Percentiles rank a stretch among this genome's conserved stretches.
Evolutionary conservation across 352 stramenopile genomes (phyloP).

Genomic region (Aphanomyces cochlioides): DNA sequence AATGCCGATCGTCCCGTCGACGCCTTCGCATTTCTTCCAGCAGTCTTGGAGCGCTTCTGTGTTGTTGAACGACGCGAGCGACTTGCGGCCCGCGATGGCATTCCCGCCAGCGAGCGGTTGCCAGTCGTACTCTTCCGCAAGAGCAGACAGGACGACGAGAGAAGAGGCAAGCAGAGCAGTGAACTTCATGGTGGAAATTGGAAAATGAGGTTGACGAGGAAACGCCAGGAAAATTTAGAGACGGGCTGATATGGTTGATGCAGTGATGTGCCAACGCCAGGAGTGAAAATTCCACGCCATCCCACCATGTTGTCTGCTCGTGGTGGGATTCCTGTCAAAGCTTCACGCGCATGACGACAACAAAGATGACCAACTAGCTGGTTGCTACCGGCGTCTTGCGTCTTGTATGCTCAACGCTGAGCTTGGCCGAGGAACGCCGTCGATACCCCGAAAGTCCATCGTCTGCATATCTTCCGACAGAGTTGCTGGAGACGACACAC

Average conservation of each 20-base stretch:
- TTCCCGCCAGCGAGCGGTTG: not conserved
- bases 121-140: not conserved
- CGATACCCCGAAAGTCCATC: no score
- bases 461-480: no score
- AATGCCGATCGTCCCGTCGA: not conserved
- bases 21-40: not conserved
- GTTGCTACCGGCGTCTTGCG: no score
- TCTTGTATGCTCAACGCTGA: no score
- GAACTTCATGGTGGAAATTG: not conserved
- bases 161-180: not conserved
- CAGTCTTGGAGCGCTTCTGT: not conserved
- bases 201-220: not conserved
- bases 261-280: not conserved
- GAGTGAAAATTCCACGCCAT: not conserved
- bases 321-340: no score
- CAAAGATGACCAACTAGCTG: no score
- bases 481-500: no score
- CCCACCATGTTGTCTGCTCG: not conserved
- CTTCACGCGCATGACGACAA: no score
- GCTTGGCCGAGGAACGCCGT: no score
- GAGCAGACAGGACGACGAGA: not conserved
- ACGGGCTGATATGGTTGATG: not conserved
- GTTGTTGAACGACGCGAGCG: not conserved
- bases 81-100: not conserved
- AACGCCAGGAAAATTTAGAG: not conserved